Evolutionary conservation across 805 yeast species (phyloP).

Genomic region (Wickerhamiella nectarea): DNA sequence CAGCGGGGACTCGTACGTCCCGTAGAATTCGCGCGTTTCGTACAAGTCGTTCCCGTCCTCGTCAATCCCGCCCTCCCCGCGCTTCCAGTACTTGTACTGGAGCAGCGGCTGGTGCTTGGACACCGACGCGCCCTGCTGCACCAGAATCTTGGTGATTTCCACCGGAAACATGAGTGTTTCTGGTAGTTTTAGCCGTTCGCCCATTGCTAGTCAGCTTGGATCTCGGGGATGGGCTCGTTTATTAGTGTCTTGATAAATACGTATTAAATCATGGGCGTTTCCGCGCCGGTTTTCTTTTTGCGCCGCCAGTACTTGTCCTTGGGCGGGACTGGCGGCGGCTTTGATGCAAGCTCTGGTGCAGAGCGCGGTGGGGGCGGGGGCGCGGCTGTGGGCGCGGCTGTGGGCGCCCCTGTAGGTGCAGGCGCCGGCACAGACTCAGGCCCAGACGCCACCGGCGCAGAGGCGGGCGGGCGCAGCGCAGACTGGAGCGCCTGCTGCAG

Average conservation of each 20-base stretch:
- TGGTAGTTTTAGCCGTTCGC: constrained; percentile 31
- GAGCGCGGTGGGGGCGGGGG: not conserved
- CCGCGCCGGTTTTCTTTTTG: not conserved
- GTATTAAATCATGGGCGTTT: not conserved
- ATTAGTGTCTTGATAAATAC: not conserved
- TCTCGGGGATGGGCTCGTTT: not conserved
- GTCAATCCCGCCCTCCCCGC: constrained; percentile 28
- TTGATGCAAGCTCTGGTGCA: not conserved
- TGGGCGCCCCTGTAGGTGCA: not conserved
- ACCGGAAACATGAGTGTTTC: constrained; percentile 54
- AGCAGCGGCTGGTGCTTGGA: constrained; percentile 41
- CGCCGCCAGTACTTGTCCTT: not conserved
- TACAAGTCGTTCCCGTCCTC: constrained; percentile 24
- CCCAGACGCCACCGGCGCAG: too few relatives aligned
- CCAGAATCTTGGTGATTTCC: constrained; percentile 39
- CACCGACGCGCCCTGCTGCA: constrained; percentile 34
- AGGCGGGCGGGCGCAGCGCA: too few relatives aligned
- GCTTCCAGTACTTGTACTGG: constrained; percentile 55
- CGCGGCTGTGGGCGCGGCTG: not conserved
- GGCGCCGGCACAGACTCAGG: too few relatives aligned
- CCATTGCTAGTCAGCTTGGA: not conserved
- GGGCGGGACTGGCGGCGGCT: constrained; percentile 5
- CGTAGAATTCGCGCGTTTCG: constrained; percentile 28
- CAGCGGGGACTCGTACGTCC: constrained; percentile 64
- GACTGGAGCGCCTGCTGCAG: too few relatives aligned